A percentile compares a stretch with the other conserved stretches of the same genome.
Evolutionary conservation across 306 rosid species (phyloP).

Genomic region (Cicer chorassanicum): DNA sequence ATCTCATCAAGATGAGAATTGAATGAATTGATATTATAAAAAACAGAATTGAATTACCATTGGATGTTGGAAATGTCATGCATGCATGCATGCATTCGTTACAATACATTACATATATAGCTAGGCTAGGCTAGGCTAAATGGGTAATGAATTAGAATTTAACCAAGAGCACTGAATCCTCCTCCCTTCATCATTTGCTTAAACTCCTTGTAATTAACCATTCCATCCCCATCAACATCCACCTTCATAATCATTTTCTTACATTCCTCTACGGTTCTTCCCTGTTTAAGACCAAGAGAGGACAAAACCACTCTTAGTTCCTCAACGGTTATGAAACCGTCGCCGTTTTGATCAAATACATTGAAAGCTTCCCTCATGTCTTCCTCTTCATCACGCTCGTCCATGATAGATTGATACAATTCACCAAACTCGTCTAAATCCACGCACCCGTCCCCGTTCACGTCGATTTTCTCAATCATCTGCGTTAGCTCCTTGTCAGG

Average conservation of each 20-base stretch:
- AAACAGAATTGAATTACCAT: conserved; percentile 10
- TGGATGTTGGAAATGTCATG: conserved; percentile 14
- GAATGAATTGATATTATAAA: neutral
- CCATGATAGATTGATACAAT: conserved; percentile 71
- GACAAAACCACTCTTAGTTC: conserved; percentile 73
- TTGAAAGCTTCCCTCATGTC: conserved; percentile 88
- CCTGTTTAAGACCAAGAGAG: conserved; percentile 82
- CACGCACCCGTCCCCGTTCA: conserved; percentile 72
- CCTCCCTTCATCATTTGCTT: conserved; percentile 91
- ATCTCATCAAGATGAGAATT: conserved; percentile 18
- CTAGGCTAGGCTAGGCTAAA: conserved; percentile 35
- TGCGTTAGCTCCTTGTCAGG: conserved; percentile 64
- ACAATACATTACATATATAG: conserved; percentile 2
- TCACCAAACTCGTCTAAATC: conserved; percentile 79
- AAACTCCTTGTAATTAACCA: conserved; percentile 78
- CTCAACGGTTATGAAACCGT: conserved; percentile 82
- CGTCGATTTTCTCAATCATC: conserved; percentile 77
- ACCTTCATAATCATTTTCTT: conserved; percentile 86
- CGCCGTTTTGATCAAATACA: conserved; percentile 81
- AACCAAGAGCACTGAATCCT: conserved; percentile 62
- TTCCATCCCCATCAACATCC: conserved; percentile 88
- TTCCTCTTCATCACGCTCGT: conserved; percentile 67
- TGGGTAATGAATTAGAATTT: neutral
- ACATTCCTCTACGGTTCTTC: conserved; percentile 79
- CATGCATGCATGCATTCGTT: neutral